Evolutionary conservation across 2,329 filamentous ascomycete genomes (phyloP).

Genomic region (Coniochaeta hoffmannii): DNA sequence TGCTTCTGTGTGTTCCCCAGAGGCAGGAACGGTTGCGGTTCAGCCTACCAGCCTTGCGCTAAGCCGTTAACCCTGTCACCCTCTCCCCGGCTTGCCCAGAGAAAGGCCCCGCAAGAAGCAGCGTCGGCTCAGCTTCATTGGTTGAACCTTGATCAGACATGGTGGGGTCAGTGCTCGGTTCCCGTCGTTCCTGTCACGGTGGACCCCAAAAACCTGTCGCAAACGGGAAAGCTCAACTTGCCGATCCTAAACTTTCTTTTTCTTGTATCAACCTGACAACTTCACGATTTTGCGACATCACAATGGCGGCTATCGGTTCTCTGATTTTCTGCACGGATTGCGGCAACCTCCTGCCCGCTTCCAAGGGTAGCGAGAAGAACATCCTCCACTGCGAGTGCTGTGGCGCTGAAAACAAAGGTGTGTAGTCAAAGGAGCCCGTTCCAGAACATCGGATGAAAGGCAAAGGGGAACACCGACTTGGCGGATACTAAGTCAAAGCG

Average conservation of each 20-base stretch:
- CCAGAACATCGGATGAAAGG: not conserved
- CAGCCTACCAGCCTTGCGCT: not conserved
- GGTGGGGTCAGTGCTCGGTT: not conserved
- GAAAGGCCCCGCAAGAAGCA: too few species aligned
- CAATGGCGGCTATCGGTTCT: conserved; percentile 83
- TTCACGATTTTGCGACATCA: conserved; percentile 1
- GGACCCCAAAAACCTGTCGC: not conserved
- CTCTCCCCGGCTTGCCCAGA: not conserved
- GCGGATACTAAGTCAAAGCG: conserved; percentile 10
- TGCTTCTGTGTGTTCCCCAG: not conserved
- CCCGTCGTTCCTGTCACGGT: not conserved
- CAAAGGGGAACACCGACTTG: conserved; percentile 1
- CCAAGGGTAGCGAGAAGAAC: conserved; percentile 67
- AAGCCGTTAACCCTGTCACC: not conserved
- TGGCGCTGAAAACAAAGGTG: conserved; percentile 77
- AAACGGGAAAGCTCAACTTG: not conserved
- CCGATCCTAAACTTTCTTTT: not conserved
- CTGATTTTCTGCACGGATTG: conserved; percentile 91
- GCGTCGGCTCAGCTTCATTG: too few species aligned
- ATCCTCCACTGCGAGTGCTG: conserved; percentile 80
- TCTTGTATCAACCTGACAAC: not conserved
- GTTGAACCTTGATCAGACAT: not conserved
- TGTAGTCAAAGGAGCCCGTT: conserved; percentile 12
- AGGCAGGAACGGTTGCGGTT: not conserved
- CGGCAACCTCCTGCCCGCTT: conserved; percentile 79